Evolutionary conservation across 306 rosid genomes (phyloP).

Genomic region (Astragalus membranaceus): DNA sequence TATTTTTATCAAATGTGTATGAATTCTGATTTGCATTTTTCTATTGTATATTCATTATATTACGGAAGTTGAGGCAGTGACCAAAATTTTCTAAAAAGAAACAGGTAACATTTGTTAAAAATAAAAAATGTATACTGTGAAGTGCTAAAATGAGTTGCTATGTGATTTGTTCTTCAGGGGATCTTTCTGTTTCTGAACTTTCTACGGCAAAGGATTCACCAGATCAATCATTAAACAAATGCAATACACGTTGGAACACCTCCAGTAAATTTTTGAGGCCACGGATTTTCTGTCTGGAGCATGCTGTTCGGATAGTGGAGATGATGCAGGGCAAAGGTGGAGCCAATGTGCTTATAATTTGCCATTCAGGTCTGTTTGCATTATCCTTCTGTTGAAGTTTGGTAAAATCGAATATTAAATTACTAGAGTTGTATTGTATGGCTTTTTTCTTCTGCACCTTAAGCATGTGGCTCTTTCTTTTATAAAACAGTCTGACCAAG

Average conservation of each 20-base stretch:
- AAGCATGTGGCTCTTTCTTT: conserved; percentile 10
- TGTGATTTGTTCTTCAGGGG: conserved; percentile 46
- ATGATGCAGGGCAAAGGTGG: conserved; percentile 86
- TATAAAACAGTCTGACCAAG: not conserved
- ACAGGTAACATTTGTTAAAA: not conserved
- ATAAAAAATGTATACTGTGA: not conserved
- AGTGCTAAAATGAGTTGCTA: conserved; percentile 20
- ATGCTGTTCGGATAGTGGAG: conserved; percentile 71
- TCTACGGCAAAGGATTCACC: conserved; percentile 30
- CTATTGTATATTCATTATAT: conserved; percentile 4
- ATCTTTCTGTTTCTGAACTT: conserved; percentile 39
- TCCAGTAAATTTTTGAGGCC: conserved; percentile 66
- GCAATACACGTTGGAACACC: conserved; percentile 45
- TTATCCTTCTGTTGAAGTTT: conserved; percentile 4
- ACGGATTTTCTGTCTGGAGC: conserved; percentile 91
- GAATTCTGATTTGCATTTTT: not conserved
- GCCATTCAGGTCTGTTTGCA: conserved; percentile 82
- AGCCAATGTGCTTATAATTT: conserved; percentile 73
- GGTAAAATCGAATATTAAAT: not conserved
- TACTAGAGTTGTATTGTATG: conserved; percentile 11
- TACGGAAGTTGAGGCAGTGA: not conserved
- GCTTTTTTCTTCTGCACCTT: not conserved
- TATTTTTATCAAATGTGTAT: not conserved
- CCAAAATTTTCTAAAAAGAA: not conserved
- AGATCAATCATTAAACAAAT: conserved; percentile 30